Base-by-base conservation (phyloP, 495 filamentous ascomycete species). In the Podospora comata region DNA sequence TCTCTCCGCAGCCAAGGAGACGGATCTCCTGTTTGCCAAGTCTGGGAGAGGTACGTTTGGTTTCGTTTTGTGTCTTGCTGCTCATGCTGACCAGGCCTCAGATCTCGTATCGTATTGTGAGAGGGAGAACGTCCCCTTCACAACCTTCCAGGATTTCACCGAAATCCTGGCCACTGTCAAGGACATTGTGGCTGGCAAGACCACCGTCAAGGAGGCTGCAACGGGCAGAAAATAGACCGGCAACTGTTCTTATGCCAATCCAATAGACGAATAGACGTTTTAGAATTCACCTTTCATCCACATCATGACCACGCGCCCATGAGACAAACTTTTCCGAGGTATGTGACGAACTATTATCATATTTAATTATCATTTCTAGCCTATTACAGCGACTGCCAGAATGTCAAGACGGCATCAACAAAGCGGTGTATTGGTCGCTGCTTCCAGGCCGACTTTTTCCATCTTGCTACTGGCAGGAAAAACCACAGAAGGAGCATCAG, bases 1-100 rank as follows among this genome's bases (percentile, higher is more conserved):
- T 74, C 81, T 97, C 57, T 93, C 90, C 34, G 93, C 93, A 11
- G 93, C 93, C 2, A 85, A 87, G 62, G 92, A 97, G 78, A 96
- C 93, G 18, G 91, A 97, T 74, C 77, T 97, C 56, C 79, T 97
- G 19, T 97, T 97, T 75, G 93, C 93, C 62, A 98, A 97, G 84
- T 86, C 90, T 48, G 94, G 92, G 9, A 86, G 91, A 76, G 93
- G 92, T 95, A 86, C 64, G 84, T 78, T 67, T 34, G 1, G 26
- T 16, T 19, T 13, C 18, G n/a, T 20, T 9, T 32, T 20, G 7
- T 28, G 18, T 4, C 20, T 57, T 58, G 16, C 20, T 57, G 32
- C 56, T 32, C 27, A 55, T 70, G 26, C 63, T 72, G 23, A 34
- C 34, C 16, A 92, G 91, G 96, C 78, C 84, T 96, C 68, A 93